phyloP scores from a whole-genome alignment of 129 eudicot species.

The Arctium minus region DNA sequence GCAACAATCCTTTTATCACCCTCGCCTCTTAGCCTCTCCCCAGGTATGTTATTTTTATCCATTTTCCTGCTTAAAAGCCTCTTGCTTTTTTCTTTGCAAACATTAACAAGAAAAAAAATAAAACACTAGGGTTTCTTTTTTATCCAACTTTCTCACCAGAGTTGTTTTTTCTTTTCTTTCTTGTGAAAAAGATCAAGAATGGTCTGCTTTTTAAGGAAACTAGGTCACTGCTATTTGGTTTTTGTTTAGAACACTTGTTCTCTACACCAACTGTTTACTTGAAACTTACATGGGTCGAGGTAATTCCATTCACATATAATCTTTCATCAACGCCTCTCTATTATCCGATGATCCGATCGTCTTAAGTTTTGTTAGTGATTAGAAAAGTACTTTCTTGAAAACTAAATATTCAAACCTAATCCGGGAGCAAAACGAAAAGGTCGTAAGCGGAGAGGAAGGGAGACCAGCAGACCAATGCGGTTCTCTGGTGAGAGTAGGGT shows the following conservation, averaged over 20 bases:
- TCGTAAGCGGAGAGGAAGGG: too few species aligned
- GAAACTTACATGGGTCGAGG: neutral
- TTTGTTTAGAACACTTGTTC: too few species aligned
- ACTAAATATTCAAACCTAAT: too few species aligned
- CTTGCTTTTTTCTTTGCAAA: neutral
- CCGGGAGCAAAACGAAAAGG: too few species aligned
- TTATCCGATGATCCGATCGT: neutral
- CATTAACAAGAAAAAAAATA: neutral
- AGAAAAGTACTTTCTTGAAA: neutral
- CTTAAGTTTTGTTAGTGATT: neutral
- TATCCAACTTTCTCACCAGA: neutral
- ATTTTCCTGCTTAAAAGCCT: neutral
- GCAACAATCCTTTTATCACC: conserved; percentile 51
- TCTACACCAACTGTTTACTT: too few species aligned
- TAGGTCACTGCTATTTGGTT: neutral
- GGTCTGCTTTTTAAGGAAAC: neutral
- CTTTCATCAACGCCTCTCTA: neutral
- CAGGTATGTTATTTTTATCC: conserved; percentile 27
- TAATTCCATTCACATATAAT: neutral
- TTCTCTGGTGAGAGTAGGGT: too few species aligned
- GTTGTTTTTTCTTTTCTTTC: neutral
- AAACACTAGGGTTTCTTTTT: too few species aligned
- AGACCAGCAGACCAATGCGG: too few species aligned
- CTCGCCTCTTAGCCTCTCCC: conserved; percentile 42
- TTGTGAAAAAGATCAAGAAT: neutral